phyloP scores from a whole-genome alignment of 2,329 filamentous ascomycete species.

The Coccinonectria pachysandricola region DNA sequence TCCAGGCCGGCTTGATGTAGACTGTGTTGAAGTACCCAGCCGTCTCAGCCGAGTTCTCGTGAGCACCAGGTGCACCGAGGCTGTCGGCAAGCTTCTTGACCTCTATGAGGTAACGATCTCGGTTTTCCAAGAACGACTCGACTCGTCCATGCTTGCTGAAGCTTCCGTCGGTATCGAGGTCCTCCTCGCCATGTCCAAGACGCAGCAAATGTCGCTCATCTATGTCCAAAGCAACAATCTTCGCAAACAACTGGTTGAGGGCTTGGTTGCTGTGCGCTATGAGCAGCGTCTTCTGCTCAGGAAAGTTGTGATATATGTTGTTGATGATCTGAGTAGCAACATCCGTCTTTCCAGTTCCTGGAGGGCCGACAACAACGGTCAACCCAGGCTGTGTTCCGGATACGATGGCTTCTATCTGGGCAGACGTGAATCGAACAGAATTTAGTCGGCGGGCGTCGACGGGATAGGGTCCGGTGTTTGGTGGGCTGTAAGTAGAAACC shows the following conservation, averaged over 20 bases:
- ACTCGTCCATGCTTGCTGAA: constrained; percentile 94
- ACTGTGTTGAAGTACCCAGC: constrained; percentile 94
- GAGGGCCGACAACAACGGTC: constrained; percentile 87
- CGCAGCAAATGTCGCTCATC: constrained; percentile 89
- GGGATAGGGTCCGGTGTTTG: constrained; percentile 83
- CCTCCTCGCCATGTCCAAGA: constrained; percentile 90
- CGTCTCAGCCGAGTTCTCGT: constrained; percentile 91
- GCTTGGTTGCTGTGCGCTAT: constrained; percentile 97
- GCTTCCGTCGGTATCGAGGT: constrained; percentile 72
- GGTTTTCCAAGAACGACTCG: constrained; percentile 87
- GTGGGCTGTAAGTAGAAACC: constrained; percentile 82
- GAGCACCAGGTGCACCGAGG: constrained; percentile 81
- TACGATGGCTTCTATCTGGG: constrained; percentile 84
- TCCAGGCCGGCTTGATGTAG: constrained; percentile 82
- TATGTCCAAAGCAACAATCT: constrained; percentile 93
- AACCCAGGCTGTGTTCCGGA: constrained; percentile 91
- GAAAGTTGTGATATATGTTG: constrained; percentile 98
- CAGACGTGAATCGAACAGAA: constrained; percentile 75
- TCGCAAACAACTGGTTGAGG: constrained; percentile 93
- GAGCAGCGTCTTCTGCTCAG: constrained; percentile 79
- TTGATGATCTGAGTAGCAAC: constrained; percentile 97
- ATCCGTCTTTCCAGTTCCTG: constrained; percentile 97
- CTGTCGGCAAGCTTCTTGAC: constrained; percentile 79
- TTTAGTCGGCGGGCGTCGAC: constrained; percentile 76
- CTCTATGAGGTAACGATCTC: constrained; percentile 66